Percentiles rank a stretch among this genome's conserved stretches.
These are phyloP conservation scores for Xylariales sp. DNA, from an alignment of 2,329 filamentous ascomycete genomes.

Conservation along the genomic window DNA sequence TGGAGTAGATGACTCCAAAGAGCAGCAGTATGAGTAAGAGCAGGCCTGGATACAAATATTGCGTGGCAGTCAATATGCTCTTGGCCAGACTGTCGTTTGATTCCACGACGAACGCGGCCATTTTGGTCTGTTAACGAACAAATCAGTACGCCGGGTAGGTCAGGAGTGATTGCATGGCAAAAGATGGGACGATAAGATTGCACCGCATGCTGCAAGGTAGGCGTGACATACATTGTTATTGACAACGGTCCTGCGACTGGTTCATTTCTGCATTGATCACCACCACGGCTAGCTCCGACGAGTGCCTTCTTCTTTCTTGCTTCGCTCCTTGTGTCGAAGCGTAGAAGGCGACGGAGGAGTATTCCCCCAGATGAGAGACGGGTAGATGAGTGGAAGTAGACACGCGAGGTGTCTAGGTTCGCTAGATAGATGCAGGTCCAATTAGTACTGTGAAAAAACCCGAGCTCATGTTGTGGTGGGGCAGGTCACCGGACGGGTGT, in stretches of 20 bases:
- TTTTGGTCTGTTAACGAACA: slow-evolving; percentile 45
- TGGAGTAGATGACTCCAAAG: slow-evolving; percentile 64
- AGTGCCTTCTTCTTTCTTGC: slow-evolving; percentile 28
- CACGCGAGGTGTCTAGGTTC: slow-evolving; percentile 28
- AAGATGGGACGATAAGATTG: slow-evolving; percentile 46
- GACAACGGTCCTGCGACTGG: slow-evolving; percentile 44
- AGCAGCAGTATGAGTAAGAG: slow-evolving; percentile 64
- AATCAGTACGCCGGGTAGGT: slow-evolving; percentile 42
- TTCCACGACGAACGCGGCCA: slow-evolving; percentile 48
- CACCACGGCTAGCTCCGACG: slow-evolving; percentile 17
- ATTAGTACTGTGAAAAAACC: slow-evolving; percentile 39
- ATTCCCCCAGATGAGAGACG: slow-evolving; percentile 31
- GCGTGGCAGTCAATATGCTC: slow-evolving; percentile 58
- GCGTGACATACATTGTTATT: slow-evolving; percentile 50
- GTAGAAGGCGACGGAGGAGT: slow-evolving; percentile 30
- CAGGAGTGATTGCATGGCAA: slow-evolving; percentile 31
- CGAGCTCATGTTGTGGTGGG: slow-evolving; percentile 39
- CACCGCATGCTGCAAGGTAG: slow-evolving; percentile 50
- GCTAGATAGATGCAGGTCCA: slow-evolving; percentile 29
- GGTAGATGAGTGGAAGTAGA: slow-evolving; percentile 25
- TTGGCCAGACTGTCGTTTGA: slow-evolving; percentile 53
- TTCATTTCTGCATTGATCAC: slow-evolving; percentile 45
- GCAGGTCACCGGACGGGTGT: slow-evolving; percentile 43
- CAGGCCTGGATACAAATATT: slow-evolving; percentile 65
- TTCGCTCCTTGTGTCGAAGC: slow-evolving; percentile 29